Evolutionary conservation across 2,329 filamentous ascomycete species (phyloP), one percentile per base, ranked within the genome.

Genomic region (Xylariomycetidae sp.): DNA sequence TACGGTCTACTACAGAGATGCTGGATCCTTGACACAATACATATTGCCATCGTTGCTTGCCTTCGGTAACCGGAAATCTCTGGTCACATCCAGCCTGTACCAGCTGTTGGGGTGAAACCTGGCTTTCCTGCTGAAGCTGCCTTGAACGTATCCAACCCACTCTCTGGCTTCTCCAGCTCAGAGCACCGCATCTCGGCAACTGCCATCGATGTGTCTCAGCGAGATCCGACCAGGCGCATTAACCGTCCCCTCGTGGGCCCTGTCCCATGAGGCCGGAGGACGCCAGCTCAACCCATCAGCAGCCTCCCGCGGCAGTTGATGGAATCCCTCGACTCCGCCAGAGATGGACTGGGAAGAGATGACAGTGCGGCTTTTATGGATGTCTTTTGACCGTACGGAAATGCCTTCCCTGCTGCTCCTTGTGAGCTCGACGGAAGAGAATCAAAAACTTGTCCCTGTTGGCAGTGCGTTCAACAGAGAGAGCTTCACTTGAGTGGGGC

Each of bases 391-490:
- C 74, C 85, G 85, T 73, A 79, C 70, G 67, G 54, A 29, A 65
- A 67, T 62, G 79, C 82, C 82, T 78, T 80, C 76, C 75, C 61
- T 56, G 51, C 56, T 51, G 53, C 56, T 55, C 49, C 34, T 49
- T 34, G n/a, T 28, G 42, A 48, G 50, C 52, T 43, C 48, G 56
- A 52, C 53, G 77, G 77, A 79, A 82, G 80, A 84, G 82, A 89
- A 83, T 40, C 82, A 94, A 95, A 95, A 88, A 92, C 85, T 67
- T 79, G 82, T 94, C 86, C 81, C 70, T 60, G 83, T 85, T 79
- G 84, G 81, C 76, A 81, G 75, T 85, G 86, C 82, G 73, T 68
- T 57, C 84, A 80, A 87, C 81, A 71, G 85, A 89, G 78, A 82
- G 75, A 77, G 64, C 49, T 61, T 51, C 44, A 41, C 38, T 49